A percentile compares a stretch with the other conserved stretches of the same genome.
These are phyloP conservation scores for Mortierella hygrophila DNA, from an alignment of 192 early-diverging fungal genomes.

Conservation along the genomic window DNA sequence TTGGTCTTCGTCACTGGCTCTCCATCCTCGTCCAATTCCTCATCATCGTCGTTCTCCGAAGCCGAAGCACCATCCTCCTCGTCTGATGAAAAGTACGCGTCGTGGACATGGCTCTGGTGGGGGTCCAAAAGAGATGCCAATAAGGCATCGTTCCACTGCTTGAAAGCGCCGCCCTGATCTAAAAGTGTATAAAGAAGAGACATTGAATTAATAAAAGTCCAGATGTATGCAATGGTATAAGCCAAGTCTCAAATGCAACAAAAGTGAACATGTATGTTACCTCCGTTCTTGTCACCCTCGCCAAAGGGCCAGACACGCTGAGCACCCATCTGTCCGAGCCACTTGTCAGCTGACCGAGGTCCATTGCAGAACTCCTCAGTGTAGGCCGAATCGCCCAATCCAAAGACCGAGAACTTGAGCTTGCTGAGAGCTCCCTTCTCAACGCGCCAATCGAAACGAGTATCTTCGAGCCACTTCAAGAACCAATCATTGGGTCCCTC, in stretches of 20 bases:
- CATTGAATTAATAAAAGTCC: background rate
- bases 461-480: conserved; percentile 71
- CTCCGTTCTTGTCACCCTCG: conserved; percentile 72
- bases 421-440: conserved; percentile 63
- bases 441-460: conserved; percentile 73
- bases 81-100: conserved; percentile 59
- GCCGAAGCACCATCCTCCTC: conserved; percentile 67
- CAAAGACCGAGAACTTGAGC: conserved; percentile 76
- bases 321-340: conserved; percentile 71
- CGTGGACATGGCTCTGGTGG: conserved; percentile 59
- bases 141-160: conserved; percentile 52
- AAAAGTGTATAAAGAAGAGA: background rate
- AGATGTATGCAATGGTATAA: background rate
- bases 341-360: conserved; percentile 69
- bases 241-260: conserved; percentile 34
- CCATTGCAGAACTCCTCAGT: conserved; percentile 69
- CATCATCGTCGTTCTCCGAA: conserved; percentile 65
- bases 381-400: conserved; percentile 79
- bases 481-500: conserved; percentile 81
- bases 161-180: conserved; percentile 54
- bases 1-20: conserved; percentile 43
- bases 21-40: conserved; percentile 43
- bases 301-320: conserved; percentile 70
- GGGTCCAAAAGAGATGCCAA: conserved; percentile 56
- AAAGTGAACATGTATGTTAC: conserved; percentile 16